These are phyloP conservation scores for Glycyrrhiza uralensis DNA, from an alignment of 306 rosid genomes.

Conservation along the genomic window DNA sequence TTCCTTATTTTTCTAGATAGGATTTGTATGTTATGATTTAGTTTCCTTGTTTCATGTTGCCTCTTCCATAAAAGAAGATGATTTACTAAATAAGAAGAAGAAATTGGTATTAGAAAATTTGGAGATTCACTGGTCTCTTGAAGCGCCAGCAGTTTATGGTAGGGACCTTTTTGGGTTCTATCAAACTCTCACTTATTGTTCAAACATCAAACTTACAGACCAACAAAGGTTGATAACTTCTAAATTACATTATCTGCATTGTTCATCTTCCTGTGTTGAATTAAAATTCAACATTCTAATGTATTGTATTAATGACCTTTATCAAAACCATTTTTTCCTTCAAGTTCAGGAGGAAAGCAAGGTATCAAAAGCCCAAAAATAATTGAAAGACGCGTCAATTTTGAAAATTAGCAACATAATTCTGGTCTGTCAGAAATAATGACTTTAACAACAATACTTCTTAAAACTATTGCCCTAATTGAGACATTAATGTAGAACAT, in stretches of 20 bases:
- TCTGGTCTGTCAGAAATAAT: neutral
- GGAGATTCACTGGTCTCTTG: too few species aligned
- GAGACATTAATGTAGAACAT: neutral
- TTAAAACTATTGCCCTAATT: neutral
- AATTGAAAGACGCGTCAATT: slow-evolving; percentile 12
- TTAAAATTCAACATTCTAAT: slow-evolving; percentile 10
- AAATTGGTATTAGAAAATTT: too few species aligned
- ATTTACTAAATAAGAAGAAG: too few species aligned
- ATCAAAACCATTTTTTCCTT: neutral
- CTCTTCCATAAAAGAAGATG: too few species aligned
- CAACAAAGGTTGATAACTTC: neutral
- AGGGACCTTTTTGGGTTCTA: too few species aligned
- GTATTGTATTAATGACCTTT: slow-evolving; percentile 8
- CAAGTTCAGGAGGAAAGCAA: neutral
- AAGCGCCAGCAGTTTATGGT: too few species aligned
- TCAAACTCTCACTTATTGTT: slow-evolving; percentile 1
- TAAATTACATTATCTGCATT: neutral
- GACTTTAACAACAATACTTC: neutral
- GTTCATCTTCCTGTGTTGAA: neutral
- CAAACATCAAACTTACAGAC: neutral
- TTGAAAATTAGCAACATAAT: neutral
- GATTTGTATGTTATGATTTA: too few species aligned
- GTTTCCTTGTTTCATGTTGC: too few species aligned
- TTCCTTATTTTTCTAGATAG: too few species aligned
- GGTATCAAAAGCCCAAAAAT: slow-evolving; percentile 1